These are phyloP conservation scores for Sarcodon aspratus DNA, from an alignment of 768 basidiomycete species.

Conservation along the genomic window DNA sequence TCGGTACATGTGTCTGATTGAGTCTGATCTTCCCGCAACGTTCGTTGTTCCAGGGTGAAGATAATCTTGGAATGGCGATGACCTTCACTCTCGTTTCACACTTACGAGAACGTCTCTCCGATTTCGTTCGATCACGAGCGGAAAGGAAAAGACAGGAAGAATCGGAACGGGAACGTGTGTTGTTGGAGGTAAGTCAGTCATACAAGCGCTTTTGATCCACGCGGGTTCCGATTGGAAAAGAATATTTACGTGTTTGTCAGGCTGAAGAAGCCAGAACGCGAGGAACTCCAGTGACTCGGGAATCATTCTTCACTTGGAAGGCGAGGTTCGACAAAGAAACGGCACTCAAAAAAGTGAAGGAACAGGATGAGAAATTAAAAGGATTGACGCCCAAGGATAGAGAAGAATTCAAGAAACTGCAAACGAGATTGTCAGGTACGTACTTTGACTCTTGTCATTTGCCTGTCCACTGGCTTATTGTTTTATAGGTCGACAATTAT, in stretches of 20 bases:
- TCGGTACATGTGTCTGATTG: background rate
- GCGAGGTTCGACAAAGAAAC: constrained; percentile 64
- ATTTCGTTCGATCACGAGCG: constrained; percentile 46
- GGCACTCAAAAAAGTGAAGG: constrained; percentile 40
- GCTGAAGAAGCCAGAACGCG: constrained; percentile 80
- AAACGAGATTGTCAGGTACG: constrained; percentile 59
- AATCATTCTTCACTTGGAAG: constrained; percentile 78
- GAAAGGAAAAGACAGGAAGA: constrained; percentile 49
- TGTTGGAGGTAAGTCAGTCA: constrained; percentile 50
- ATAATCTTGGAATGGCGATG: constrained; percentile 94
- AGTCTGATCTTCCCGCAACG: background rate
- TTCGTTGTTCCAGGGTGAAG: constrained; percentile 45
- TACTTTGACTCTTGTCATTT: background rate
- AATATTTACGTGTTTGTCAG: constrained; percentile 25
- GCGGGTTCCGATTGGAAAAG: no score
- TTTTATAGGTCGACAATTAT: constrained; percentile 74
- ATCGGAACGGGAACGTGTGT: constrained; percentile 60
- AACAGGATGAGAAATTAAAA: constrained; percentile 73
- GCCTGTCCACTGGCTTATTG: constrained; percentile 1
- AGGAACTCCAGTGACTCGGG: constrained; percentile 84
- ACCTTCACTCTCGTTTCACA: constrained; percentile 88
- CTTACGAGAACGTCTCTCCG: constrained; percentile 65
- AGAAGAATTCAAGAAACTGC: constrained; percentile 67
- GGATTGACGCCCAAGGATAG: constrained; percentile 67
- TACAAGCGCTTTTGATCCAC: background rate